Evolutionary conservation across 192 early-diverging fungal species (phyloP).

Genomic region (Bifiguratus adelaidae): DNA sequence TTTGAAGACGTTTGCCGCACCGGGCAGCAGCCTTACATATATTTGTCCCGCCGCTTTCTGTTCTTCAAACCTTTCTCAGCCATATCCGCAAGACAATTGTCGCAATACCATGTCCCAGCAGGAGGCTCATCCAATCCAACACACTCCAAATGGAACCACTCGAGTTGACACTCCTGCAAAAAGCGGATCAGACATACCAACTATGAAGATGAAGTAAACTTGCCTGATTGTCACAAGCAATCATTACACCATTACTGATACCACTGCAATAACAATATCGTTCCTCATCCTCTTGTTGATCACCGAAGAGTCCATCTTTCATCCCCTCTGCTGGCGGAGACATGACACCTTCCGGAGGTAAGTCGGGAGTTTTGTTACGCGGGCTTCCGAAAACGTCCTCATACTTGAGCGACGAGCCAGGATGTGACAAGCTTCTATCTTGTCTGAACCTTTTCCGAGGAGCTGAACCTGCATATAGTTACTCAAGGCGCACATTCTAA

Average conservation of each 20-base stretch:
- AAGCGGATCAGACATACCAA: not conserved
- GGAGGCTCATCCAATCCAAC: conserved; percentile 55
- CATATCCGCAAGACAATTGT: conserved; percentile 22
- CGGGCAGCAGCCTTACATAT: too few species aligned
- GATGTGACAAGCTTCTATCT: too few species aligned
- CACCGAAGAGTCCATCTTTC: not conserved
- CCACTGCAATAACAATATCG: conserved; percentile 54
- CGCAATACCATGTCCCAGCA: conserved; percentile 55
- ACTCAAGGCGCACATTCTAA: too few species aligned
- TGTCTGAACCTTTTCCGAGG: too few species aligned
- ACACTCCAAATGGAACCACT: conserved; percentile 72
- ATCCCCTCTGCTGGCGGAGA: not conserved
- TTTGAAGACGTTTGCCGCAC: too few species aligned
- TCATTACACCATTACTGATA: conserved; percentile 66
- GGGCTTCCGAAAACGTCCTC: too few species aligned
- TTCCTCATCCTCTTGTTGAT: conserved; percentile 32
- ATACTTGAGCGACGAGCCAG: too few species aligned
- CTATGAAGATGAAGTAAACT: conserved; percentile 2
- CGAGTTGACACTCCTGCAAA: conserved; percentile 45
- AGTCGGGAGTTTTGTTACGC: too few species aligned
- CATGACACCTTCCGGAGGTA: too few species aligned
- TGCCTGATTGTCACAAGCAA: conserved; percentile 58
- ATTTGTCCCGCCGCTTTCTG: conserved; percentile 13
- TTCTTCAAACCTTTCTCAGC: conserved; percentile 7
- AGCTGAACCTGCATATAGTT: too few species aligned